These are phyloP conservation scores for Metarhizium robertsii DNA, from an alignment of 2,329 filamentous ascomycete genomes.

Conservation along the genomic window DNA sequence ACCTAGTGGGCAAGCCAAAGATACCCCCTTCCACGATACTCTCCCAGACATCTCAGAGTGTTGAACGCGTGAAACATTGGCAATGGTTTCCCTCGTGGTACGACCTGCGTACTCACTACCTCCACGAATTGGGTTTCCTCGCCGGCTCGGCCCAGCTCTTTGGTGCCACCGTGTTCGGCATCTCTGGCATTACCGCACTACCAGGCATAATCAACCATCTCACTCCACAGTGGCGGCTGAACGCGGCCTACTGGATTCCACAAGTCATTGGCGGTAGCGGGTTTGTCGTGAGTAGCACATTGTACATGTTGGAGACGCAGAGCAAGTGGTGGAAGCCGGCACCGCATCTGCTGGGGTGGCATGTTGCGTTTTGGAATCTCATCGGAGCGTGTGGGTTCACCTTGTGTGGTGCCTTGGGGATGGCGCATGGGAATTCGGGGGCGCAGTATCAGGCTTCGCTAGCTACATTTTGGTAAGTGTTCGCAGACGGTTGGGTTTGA, in stretches of 20 bases:
- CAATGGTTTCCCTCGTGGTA: slow-evolving; percentile 49
- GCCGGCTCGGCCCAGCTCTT: slow-evolving; percentile 46
- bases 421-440: slow-evolving; percentile 17
- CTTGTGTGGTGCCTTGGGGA: slow-evolving; percentile 44
- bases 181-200: slow-evolving; percentile 50
- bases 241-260: slow-evolving; percentile 50
- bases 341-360: slow-evolving; percentile 50
- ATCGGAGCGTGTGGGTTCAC: slow-evolving; percentile 56
- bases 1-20: slow-evolving; percentile 11
- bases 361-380: slow-evolving; percentile 57
- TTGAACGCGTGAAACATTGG: slow-evolving; percentile 30
- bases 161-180: slow-evolving; percentile 54
- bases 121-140: slow-evolving; percentile 53
- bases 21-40: neutral
- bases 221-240: slow-evolving; percentile 34
- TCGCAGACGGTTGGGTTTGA: neutral
- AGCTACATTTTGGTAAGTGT: slow-evolving; percentile 21
- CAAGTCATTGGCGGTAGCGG: slow-evolving; percentile 53
- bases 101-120: slow-evolving; percentile 50
- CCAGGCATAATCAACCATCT: slow-evolving; percentile 38
- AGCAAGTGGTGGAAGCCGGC: slow-evolving; percentile 52
- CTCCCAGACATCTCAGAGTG: neutral
- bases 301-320: slow-evolving; percentile 62
- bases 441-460: slow-evolving; percentile 8
- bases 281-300: slow-evolving; percentile 46